These are phyloP conservation scores for Cyclotella cryptica DNA, from an alignment of 108 stramenopile genomes.

Conservation along the genomic window DNA sequence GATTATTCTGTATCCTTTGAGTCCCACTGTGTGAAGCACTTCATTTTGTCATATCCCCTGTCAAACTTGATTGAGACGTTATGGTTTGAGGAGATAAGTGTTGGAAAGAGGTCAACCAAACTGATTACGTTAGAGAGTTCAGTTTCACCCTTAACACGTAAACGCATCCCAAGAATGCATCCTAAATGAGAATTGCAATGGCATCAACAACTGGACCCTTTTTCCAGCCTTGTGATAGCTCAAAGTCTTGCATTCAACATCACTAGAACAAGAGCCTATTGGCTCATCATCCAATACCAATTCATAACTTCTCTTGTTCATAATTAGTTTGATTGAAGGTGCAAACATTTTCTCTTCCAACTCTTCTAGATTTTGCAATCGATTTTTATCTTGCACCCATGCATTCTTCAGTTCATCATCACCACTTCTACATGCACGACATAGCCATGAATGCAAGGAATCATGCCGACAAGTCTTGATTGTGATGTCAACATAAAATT, in stretches of 20 bases:
- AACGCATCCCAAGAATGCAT: slow-evolving; percentile 3
- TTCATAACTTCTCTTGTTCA: neutral
- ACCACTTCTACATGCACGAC: neutral
- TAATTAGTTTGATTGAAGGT: neutral
- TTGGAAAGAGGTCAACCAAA: neutral
- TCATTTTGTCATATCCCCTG: neutral
- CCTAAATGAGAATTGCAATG: neutral
- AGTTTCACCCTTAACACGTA: neutral
- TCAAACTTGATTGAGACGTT: neutral
- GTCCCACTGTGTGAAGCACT: neutral
- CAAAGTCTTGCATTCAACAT: neutral
- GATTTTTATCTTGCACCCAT: neutral
- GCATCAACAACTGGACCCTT: neutral
- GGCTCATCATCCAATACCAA: neutral
- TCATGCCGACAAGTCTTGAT: neutral
- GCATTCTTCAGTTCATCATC: neutral
- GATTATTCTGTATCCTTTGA: neutral
- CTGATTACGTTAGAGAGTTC: neutral
- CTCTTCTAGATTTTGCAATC: neutral
- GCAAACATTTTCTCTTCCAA: slow-evolving; percentile 4
- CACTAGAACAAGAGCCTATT: neutral
- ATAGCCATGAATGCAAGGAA: neutral
- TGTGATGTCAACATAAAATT: neutral
- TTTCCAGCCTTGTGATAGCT: neutral
- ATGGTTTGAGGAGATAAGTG: neutral